Conservation (phyloP, 176 grass and related monocot species). For the Avena atlantica region DNA sequence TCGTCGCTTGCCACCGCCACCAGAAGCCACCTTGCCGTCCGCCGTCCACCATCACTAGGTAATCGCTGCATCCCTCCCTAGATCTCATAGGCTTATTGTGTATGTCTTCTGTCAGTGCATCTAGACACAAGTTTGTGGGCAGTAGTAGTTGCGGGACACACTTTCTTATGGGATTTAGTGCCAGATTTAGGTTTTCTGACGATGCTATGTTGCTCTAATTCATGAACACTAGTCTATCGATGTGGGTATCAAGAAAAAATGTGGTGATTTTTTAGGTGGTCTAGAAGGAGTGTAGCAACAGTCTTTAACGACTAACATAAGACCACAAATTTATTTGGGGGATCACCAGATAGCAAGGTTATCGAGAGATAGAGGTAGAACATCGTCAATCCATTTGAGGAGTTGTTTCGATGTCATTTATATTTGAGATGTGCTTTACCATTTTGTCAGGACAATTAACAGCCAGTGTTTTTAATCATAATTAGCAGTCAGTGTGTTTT, state of each 20-base stretch:
- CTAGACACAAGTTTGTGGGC: no score
- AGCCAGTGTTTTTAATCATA: background rate
- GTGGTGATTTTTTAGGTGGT: slow-evolving; percentile 1
- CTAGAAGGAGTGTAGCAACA: background rate
- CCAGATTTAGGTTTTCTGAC: background rate
- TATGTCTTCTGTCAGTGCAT: no score
- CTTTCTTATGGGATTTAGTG: background rate
- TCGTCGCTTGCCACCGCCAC: no score
- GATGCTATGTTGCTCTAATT: slow-evolving; percentile 15
- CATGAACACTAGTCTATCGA: slow-evolving; percentile 20
- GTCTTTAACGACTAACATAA: background rate
- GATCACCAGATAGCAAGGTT: background rate
- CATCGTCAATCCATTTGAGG: background rate
- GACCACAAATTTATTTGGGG: background rate
- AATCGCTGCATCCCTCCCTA: no score
- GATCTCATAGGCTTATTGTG: no score
- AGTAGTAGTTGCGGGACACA: no score
- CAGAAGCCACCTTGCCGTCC: no score
- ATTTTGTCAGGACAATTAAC: background rate
- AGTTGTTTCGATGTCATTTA: background rate
- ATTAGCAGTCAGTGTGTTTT: background rate
- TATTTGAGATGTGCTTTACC: background rate
- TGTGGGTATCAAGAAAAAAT: background rate
- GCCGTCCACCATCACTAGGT: no score
- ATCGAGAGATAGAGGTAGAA: background rate